These are phyloP conservation scores for Pseudopyricularia javanii DNA, from an alignment of 2,329 filamentous ascomycete genomes.

Conservation along the genomic window DNA sequence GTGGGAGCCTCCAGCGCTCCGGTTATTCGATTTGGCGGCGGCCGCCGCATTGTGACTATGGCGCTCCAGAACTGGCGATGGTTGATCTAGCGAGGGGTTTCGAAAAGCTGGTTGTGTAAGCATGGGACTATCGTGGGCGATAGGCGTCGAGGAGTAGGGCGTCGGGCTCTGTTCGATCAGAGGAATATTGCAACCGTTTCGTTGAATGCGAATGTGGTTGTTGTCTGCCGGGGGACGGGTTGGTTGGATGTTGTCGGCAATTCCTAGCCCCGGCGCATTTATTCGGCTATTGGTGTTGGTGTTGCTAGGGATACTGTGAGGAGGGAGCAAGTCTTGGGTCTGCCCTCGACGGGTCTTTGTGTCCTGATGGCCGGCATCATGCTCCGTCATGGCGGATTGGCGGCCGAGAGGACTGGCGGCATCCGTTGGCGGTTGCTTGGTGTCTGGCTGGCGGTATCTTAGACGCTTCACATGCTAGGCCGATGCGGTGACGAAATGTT, in stretches of 20 bases:
- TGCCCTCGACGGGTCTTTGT: not conserved
- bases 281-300: not conserved
- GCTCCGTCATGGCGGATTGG: conserved; percentile 17
- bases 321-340: not conserved
- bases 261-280: not conserved
- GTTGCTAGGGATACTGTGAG: not conserved
- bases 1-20: not conserved
- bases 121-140: conserved; percentile 1
- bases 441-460: not conserved
- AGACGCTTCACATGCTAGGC: conserved; percentile 5
- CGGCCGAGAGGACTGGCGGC: not conserved
- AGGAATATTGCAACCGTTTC: not conserved
- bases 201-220: not conserved
- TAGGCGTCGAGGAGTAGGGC: not conserved
- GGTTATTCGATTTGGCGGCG: not conserved
- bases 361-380: conserved; percentile 12
- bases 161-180: not conserved
- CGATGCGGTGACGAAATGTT: not conserved
- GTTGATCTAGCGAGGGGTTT: conserved; percentile 6
- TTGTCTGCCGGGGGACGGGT: not conserved
- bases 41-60: not conserved
- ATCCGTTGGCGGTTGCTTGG: not conserved
- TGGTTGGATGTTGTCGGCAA: not conserved
- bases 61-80: not conserved
- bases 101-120: conserved; percentile 8